phyloP scores from a whole-genome alignment of 768 basidiomycete species.

The Termitomyces sp. region DNA sequence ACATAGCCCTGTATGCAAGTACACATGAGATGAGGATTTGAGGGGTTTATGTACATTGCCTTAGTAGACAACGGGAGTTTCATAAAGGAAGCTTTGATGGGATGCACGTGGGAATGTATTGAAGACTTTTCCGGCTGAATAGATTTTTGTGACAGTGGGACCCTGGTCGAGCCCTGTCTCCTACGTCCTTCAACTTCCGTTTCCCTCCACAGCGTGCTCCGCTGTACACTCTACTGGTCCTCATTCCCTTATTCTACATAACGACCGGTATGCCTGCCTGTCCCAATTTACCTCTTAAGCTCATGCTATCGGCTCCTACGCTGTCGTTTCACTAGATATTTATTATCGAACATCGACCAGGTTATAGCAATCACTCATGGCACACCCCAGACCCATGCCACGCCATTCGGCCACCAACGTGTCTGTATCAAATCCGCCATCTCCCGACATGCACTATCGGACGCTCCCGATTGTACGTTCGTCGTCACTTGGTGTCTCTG shows the following conservation, averaged over 20 bases:
- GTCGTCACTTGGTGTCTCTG: conserved; percentile 33
- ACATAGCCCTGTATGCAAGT: no score
- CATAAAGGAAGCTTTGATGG: conserved; percentile 4
- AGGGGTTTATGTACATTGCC: not conserved
- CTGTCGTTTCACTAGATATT: conserved; percentile 3
- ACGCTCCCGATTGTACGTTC: conserved; percentile 50
- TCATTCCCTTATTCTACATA: not conserved
- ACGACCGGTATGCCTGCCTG: conserved; percentile 1
- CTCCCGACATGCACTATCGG: conserved; percentile 57
- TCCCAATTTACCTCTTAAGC: not conserved
- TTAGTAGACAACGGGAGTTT: not conserved
- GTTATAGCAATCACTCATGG: conserved; percentile 10
- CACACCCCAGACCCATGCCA: conserved; percentile 12
- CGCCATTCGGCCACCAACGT: conserved; percentile 12
- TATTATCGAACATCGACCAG: conserved; percentile 4
- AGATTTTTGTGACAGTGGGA: conserved; percentile 17
- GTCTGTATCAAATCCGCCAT: conserved; percentile 13
- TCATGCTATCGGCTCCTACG: conserved; percentile 2
- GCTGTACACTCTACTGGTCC: not conserved
- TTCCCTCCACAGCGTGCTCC: not conserved
- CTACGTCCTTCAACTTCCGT: not conserved
- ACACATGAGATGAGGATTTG: not conserved
- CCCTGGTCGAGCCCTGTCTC: conserved; percentile 6
- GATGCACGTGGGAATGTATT: conserved; percentile 10
- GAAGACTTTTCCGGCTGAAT: conserved; percentile 11